phyloP scores from a whole-genome alignment of 805 yeast species.

The Cyberlindnera euphorbiiphila region DNA sequence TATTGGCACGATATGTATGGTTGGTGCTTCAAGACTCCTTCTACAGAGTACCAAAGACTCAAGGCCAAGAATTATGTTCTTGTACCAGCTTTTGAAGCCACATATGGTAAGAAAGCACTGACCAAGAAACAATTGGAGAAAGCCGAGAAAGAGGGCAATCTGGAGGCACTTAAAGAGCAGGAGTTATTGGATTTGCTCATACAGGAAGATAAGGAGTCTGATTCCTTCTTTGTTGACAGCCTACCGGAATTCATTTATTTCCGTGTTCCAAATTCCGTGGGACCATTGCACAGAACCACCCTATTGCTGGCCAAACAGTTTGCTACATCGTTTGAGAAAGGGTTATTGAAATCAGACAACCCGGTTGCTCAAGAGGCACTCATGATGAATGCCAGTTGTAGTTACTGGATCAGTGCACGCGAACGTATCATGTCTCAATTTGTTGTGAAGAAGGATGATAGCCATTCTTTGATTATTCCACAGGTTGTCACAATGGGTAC shows the following conservation, averaged over 20 bases:
- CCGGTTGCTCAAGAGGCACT: conserved; percentile 74
- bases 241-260: conserved; percentile 37
- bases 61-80: conserved; percentile 33
- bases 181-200: conserved; percentile 2
- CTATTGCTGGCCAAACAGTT: conserved; percentile 76
- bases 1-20: conserved; percentile 77
- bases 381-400: conserved; percentile 69
- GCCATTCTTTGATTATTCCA: conserved; percentile 63
- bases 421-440: conserved; percentile 81
- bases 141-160: conserved; percentile 4
- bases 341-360: conserved; percentile 64
- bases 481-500: conserved; percentile 92
- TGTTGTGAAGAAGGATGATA: conserved; percentile 56
- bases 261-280: conserved; percentile 86
- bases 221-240: conserved; percentile 6
- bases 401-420: conserved; percentile 92
- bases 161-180: conserved; percentile 4
- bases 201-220: conserved; percentile 5
- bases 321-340: conserved; percentile 66
- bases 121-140: conserved; percentile 11
- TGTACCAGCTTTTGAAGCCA: conserved; percentile 15
- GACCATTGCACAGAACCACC: conserved; percentile 69
- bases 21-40: conserved; percentile 77
- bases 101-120: conserved; percentile 10
- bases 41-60: conserved; percentile 29